phyloP scores from a whole-genome alignment of 306 rosid species.

The Lagenaria siceraria region DNA sequence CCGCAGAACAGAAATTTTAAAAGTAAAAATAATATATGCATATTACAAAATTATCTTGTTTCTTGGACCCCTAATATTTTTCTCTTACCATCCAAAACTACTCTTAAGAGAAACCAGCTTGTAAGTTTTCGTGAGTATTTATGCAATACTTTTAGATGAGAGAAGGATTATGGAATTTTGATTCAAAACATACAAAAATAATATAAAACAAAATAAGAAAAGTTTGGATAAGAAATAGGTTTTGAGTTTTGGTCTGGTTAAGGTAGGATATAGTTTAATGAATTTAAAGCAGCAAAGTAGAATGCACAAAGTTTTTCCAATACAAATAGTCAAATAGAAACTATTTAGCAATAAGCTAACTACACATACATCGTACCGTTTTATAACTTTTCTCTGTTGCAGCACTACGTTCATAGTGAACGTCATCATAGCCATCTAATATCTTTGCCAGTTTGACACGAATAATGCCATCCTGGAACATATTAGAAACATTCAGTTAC shows the following conservation, averaged over 20 bases:
- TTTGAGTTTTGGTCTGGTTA: background rate
- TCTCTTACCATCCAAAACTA: background rate
- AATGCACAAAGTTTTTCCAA: background rate
- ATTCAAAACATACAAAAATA: background rate
- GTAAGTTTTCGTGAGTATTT: background rate
- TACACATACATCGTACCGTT: conserved; percentile 41
- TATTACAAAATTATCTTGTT: background rate
- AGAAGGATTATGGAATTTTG: background rate
- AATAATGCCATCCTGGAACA: conserved; percentile 79
- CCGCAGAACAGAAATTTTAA: background rate
- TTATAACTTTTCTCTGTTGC: conserved; percentile 75
- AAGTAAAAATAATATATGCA: background rate
- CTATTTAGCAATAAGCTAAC: background rate
- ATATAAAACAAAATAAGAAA: background rate
- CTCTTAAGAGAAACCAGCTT: background rate
- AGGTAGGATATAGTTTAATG: background rate
- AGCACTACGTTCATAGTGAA: conserved; percentile 76
- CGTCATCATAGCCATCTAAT: conserved; percentile 57
- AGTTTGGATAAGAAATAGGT: background rate
- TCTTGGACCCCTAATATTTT: background rate
- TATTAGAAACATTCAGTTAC: conserved; percentile 2
- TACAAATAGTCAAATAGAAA: background rate
- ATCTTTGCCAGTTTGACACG: conserved; percentile 73
- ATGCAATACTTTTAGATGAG: background rate
- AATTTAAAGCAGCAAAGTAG: background rate